These are phyloP conservation scores for Xylaria telfairii DNA, from an alignment of 495 filamentous ascomycete genomes.

Conservation along the genomic window DNA sequence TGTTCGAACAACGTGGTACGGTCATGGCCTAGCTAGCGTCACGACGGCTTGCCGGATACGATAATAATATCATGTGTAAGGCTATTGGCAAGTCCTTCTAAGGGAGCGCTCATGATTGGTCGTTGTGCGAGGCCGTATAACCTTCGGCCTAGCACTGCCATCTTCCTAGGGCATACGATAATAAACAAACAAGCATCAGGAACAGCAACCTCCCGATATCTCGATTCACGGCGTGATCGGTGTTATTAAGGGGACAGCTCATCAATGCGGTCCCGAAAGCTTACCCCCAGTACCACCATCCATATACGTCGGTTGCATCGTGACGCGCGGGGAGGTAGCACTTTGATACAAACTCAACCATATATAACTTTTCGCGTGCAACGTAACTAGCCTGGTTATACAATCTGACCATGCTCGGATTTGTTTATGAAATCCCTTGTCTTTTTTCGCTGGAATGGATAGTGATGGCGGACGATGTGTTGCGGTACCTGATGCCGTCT, in stretches of 20 bases:
- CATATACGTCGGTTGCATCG: background rate
- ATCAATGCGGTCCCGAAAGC: constrained; percentile 6
- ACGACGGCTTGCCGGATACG: background rate
- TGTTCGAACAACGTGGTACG: constrained; percentile 1
- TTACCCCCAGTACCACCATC: constrained; percentile 2
- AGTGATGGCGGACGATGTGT: background rate
- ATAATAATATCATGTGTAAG: background rate
- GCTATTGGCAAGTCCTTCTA: background rate
- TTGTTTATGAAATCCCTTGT: background rate
- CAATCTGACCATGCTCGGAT: background rate
- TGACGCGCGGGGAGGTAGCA: constrained; percentile 18
- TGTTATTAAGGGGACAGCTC: constrained; percentile 14
- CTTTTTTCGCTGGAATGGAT: background rate
- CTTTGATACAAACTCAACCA: background rate
- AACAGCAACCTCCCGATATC: background rate
- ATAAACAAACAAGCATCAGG: constrained; percentile 18
- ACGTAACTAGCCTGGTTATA: background rate
- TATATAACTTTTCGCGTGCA: constrained; percentile 8
- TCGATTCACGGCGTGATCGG: background rate
- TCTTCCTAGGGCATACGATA: background rate
- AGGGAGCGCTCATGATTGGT: background rate
- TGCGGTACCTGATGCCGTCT: background rate
- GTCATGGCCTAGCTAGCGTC: background rate
- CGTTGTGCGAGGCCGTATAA: constrained; percentile 2
- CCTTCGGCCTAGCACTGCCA: background rate